A percentile compares a stretch with the other conserved stretches of the same genome.
Evolutionary conservation across 139 green algal species (phyloP).

Genomic region (Nannochloris sp.): DNA sequence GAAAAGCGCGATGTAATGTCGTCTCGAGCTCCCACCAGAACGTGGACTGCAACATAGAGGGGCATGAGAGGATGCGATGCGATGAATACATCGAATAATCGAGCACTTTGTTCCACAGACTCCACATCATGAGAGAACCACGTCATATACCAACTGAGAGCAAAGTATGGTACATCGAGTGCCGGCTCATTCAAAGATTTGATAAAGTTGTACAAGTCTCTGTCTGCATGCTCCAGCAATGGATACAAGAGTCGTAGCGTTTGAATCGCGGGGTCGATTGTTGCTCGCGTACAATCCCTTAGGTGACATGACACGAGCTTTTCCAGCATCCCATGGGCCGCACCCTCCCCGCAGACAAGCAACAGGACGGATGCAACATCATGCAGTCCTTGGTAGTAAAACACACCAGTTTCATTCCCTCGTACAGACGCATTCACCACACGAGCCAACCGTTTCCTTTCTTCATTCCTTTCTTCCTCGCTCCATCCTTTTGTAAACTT

Average conservation of each 20-base stretch:
- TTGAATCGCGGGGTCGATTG: constrained; percentile 57
- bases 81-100: constrained; percentile 87
- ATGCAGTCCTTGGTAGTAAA: constrained; percentile 81
- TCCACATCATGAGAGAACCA: constrained; percentile 80
- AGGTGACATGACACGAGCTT: constrained; percentile 49
- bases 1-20: constrained; percentile 37
- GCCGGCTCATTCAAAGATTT: constrained; percentile 14
- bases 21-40: constrained; percentile 35
- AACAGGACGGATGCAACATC: constrained; percentile 82
- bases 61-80: constrained; percentile 79
- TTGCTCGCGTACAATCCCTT: constrained; percentile 63
- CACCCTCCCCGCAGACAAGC: constrained; percentile 43
- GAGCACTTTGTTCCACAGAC: constrained; percentile 34
- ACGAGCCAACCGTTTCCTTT: constrained; percentile 41
- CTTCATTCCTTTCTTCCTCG: constrained; percentile 32
- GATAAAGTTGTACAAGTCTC: constrained; percentile 27
- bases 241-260: constrained; percentile 51
- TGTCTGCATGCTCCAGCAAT: constrained; percentile 36
- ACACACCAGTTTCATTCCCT: constrained; percentile 30
- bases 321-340: constrained; percentile 45
- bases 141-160: constrained; percentile 67
- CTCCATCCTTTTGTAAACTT: constrained; percentile 43
- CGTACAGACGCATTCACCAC: constrained; percentile 57
- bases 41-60: constrained; percentile 72
- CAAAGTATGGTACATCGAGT: constrained; percentile 55